A percentile compares a stretch with the other conserved stretches of the same genome.
These are phyloP conservation scores for Xenosphaeropsis pyriputrescens DNA, from an alignment of 2,329 filamentous ascomycete genomes.

Conservation along the genomic window DNA sequence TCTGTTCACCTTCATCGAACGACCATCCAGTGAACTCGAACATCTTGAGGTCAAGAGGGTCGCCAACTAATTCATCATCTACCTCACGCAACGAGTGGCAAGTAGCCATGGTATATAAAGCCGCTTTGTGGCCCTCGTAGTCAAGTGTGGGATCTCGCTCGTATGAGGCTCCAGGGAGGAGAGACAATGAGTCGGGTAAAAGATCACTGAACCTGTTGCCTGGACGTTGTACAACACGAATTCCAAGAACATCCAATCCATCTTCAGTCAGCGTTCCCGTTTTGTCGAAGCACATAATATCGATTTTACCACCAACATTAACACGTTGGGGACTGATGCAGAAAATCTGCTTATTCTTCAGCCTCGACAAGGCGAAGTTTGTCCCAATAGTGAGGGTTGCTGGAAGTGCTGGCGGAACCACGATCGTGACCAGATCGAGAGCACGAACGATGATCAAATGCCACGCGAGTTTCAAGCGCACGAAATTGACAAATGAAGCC, in stretches of 20 bases:
- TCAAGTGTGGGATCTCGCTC: constrained; percentile 44
- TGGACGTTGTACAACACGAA: constrained; percentile 58
- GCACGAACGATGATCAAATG: constrained; percentile 85
- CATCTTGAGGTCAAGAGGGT: constrained; percentile 95
- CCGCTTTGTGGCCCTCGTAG: constrained; percentile 48
- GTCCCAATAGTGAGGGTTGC: constrained; percentile 93
- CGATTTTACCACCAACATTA: constrained; percentile 90
- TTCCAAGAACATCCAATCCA: constrained; percentile 81
- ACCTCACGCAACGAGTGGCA: constrained; percentile 84
- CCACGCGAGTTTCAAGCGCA: constrained; percentile 71
- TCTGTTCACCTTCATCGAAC: constrained; percentile 76
- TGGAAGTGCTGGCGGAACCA: constrained; percentile 86
- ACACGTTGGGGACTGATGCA: constrained; percentile 96
- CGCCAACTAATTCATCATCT: constrained; percentile 78
- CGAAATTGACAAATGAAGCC: constrained; percentile 85
- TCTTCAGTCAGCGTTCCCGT: constrained; percentile 97
- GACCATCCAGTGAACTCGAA: constrained; percentile 92
- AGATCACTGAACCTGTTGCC: constrained; percentile 59
- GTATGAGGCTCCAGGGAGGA: constrained; percentile 36
- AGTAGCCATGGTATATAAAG: constrained; percentile 90
- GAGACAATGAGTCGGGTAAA: constrained; percentile 45
- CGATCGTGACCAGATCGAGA: constrained; percentile 91
- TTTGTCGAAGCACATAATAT: constrained; percentile 96
- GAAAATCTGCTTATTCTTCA: constrained; percentile 85
- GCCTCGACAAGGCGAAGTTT: constrained; percentile 76